Base-by-base conservation (phyloP, 1,284 basidiomycete species). In the Tylopilus sp. region DNA sequence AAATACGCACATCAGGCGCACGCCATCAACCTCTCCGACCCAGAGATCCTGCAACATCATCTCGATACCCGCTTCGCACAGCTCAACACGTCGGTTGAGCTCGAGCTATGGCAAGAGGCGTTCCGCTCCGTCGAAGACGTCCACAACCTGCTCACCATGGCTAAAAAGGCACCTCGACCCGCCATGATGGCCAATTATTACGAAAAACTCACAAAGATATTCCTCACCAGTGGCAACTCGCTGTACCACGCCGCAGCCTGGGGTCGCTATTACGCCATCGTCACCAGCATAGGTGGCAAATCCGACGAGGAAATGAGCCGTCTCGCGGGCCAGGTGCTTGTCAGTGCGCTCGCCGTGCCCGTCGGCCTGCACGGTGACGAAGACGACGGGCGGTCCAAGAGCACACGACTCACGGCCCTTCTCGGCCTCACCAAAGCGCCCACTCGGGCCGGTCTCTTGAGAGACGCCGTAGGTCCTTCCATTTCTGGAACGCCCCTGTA, bases 171-270 rank as follows among this genome's bases (percentile, higher is more conserved):
- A 0, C 92, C 94, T 7, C 86, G 91, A 37, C 92, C 94, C 0
- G 82, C 88, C 8, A 98, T 98, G 93, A 98, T 99, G 96, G 94
- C 94, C 57, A 94, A 94, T 72, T 99, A 98, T 76, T 99, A 98
- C 76, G 95, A 98, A 73, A 98, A 98, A 76, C 85, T 98, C 58
- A 93, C 94, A 42, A 89, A 90, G 65, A 98, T 99, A 66, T 99
- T 99, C 74, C 78, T 93, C 62, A 92, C 92, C 74, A 95, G 92
- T 61, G 92, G 91, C 6, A 96, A 95, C 70, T 86, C 92, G 15
- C 80, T 99, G 36, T 99, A 96, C 77, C 96, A 99, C 71, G 96
- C 97, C 52, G 94, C 96, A 20, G 94, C 97, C 0, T 98, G 94
- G 93, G 87, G 90, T 53, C 82, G 90, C 53, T 98, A 95, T 73